These are phyloP conservation scores for Trichosporon sp. DNA, from an alignment of 1,284 basidiomycete species.

Conservation along the genomic window DNA sequence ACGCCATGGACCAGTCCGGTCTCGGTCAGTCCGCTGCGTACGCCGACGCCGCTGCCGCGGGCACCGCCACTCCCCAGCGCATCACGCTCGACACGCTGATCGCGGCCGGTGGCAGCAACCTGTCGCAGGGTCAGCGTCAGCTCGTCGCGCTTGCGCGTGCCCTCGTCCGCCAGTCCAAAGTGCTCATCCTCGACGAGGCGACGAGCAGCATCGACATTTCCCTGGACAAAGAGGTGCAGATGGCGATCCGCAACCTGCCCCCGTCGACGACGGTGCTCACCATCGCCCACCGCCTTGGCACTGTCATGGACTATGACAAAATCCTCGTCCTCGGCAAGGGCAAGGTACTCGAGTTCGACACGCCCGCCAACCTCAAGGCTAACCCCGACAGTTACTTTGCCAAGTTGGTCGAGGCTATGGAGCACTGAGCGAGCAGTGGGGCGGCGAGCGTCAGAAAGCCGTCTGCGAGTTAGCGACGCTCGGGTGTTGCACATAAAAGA, in stretches of 20 bases:
- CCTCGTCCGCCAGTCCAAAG: conserved; percentile 60
- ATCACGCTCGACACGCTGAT: conserved; percentile 55
- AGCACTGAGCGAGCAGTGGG: conserved; percentile 30
- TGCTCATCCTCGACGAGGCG: conserved; percentile 63
- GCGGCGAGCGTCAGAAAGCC: no score
- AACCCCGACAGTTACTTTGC: conserved; percentile 63
- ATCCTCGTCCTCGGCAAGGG: conserved; percentile 62
- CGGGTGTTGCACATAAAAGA: neutral
- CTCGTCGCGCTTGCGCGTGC: conserved; percentile 63
- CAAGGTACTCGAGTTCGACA: conserved; percentile 62
- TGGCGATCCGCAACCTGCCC: conserved; percentile 59
- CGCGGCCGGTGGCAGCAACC: conserved; percentile 62
- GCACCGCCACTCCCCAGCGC: conserved; percentile 47
- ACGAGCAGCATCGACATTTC: conserved; percentile 58
- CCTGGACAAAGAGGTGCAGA: conserved; percentile 59
- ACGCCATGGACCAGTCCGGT: conserved; percentile 60
- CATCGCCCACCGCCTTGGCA: conserved; percentile 59
- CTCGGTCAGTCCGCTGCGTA: conserved; percentile 42
- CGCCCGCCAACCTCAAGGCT: conserved; percentile 65
- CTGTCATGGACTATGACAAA: conserved; percentile 61
- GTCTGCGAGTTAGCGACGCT: no score
- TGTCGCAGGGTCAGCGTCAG: conserved; percentile 72
- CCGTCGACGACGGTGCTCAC: conserved; percentile 56
- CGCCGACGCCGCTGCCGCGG: conserved; percentile 33
- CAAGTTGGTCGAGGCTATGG: conserved; percentile 63